phyloP scores from a whole-genome alignment of 768 basidiomycete genomes.

The Boletus tomentosulus region DNA sequence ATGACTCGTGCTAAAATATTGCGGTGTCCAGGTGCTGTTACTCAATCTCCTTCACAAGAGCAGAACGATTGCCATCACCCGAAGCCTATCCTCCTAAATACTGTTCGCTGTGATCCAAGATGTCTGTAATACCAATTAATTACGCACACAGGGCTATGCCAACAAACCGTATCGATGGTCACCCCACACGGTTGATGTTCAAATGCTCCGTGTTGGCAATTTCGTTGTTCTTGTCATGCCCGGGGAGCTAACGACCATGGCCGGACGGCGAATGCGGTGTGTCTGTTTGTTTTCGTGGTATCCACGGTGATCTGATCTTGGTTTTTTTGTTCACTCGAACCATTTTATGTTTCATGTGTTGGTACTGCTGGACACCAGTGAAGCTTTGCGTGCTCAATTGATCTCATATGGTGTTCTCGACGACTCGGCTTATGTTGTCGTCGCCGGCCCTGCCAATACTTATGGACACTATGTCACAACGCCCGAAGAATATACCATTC shows the following conservation, averaged over 20 bases:
- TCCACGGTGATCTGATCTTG: conserved; percentile 1
- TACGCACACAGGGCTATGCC: conserved; percentile 49
- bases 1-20: background rate
- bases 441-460: conserved; percentile 80
- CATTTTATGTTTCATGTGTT: background rate
- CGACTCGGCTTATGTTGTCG: conserved; percentile 66
- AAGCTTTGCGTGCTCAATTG: conserved; percentile 61
- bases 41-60: conserved; percentile 55
- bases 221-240: conserved; percentile 74
- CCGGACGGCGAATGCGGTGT: conserved; percentile 69
- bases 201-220: conserved; percentile 74
- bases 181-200: conserved; percentile 67
- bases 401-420: conserved; percentile 62
- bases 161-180: conserved; percentile 71
- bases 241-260: conserved; percentile 81
- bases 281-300: conserved; percentile 14
- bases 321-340: background rate
- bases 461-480: conserved; percentile 75
- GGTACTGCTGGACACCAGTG: conserved; percentile 36
- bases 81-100: conserved; percentile 76
- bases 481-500: conserved; percentile 66
- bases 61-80: conserved; percentile 71
- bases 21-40: conserved; percentile 37
- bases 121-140: conserved; percentile 15
- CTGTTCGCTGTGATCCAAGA: conserved; percentile 19